Base-by-base conservation (phyloP, 352 stramenopile genomes). In the Phytophthora hybrid region DNA sequence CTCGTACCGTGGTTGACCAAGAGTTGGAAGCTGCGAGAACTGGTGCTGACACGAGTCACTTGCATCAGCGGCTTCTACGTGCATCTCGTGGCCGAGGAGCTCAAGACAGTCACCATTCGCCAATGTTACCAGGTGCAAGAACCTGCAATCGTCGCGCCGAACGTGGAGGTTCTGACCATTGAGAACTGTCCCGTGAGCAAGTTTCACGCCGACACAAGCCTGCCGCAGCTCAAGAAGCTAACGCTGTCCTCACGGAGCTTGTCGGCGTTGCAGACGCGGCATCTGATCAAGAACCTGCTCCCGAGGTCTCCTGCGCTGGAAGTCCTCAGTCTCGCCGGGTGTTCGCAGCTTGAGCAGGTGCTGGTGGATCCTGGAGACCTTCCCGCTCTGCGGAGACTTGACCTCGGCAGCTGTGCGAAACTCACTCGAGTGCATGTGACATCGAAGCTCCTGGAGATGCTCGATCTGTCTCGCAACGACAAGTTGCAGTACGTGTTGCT, bases 91-190 rank as follows among this genome's bases (percentile, higher is more conserved):
- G 76, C 80, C 16, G 59, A 86, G 53, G 61, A 84, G 34, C 84
- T 94, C 34, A 79, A 84, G 59, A 76, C 66, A 44, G 62, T 94
- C 39, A 66, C 62, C 11, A 73, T 93, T 66, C 55, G 68, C 1
- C 73, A 92, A 60, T 94, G 87, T 66, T 88, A 85, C 64, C 77
- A 91, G 51, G 64, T 94, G 63, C 80, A 84, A 61, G 71, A 80
- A 13, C 87, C 81, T 1, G 64, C 77, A 16, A 79, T 93, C 29
- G 14, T 70, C 8, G 75, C 73, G 4, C 63, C 76, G 5, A 73
- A 71, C 3, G 59, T 88, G 59, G 76, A 84, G 32, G 59, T 39
- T 10, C 23, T 94, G 13, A 49, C 78, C 11, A 67, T 94, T 5
- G 57, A 85, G 6, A 76, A 89, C 52, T 89, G 85, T 19, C 71